Conservation (phyloP, 148 eudicot genomes). For the Vaccinium corymbosum region DNA sequence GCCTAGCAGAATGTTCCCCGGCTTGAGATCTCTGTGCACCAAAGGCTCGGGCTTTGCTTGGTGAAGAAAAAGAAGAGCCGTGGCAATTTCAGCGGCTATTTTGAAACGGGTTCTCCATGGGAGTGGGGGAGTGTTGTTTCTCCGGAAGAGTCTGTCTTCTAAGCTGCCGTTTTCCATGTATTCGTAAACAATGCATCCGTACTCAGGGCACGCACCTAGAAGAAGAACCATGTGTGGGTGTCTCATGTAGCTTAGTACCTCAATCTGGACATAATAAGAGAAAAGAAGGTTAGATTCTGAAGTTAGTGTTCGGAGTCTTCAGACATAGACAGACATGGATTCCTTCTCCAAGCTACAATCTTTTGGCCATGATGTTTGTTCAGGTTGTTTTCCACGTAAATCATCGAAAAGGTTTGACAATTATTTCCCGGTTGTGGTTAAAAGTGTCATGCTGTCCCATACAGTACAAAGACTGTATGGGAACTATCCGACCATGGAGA, state of each 20-base stretch:
- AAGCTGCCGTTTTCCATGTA: slow-evolving; percentile 77
- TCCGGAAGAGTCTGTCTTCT: slow-evolving; percentile 70
- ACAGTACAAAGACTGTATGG: background rate
- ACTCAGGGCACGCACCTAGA: slow-evolving; percentile 78
- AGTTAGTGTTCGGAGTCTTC: background rate
- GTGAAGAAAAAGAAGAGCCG: slow-evolving; percentile 69
- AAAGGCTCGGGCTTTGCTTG: slow-evolving; percentile 70
- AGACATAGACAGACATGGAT: background rate
- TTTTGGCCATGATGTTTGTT: background rate
- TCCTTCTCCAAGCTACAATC: background rate
- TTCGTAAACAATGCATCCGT: slow-evolving; percentile 81
- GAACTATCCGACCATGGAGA: background rate
- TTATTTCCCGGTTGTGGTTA: background rate
- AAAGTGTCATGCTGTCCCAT: background rate
- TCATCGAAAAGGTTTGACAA: background rate
- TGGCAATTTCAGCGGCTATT: slow-evolving; percentile 68
- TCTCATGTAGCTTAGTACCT: slow-evolving; percentile 69
- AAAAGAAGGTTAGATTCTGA: background rate
- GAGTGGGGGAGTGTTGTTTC: slow-evolving; percentile 49
- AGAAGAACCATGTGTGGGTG: slow-evolving; percentile 92
- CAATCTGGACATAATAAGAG: slow-evolving; percentile 41
- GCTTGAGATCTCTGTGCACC: slow-evolving; percentile 88
- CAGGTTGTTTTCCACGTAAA: background rate
- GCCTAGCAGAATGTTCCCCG: slow-evolving; percentile 76
- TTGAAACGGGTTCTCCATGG: slow-evolving; percentile 64